Percentiles rank a stretch among this genome's conserved stretches.
phyloP scores from a whole-genome alignment of 2,329 filamentous ascomycete genomes.

The Colletotrichum brevisporum region DNA sequence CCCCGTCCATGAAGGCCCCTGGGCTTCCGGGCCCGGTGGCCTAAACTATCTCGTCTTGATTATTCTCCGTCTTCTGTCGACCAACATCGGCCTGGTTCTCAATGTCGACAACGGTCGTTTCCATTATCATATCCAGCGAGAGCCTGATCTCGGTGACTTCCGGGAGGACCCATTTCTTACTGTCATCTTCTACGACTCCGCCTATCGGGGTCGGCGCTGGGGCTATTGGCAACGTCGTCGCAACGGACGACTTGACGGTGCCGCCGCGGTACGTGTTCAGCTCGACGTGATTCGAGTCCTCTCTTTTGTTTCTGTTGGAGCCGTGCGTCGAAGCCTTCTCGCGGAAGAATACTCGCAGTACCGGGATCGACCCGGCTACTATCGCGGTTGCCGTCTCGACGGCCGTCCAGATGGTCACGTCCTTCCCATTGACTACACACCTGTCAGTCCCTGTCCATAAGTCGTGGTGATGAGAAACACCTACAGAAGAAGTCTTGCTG shows the following conservation, averaged over 20 bases:
- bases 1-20: no score
- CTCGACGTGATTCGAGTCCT: slow-evolving; percentile 13
- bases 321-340: slow-evolving; percentile 35
- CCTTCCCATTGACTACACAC: slow-evolving; percentile 36
- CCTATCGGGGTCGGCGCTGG: neutral
- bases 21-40: no score
- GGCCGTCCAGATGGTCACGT: slow-evolving; percentile 47
- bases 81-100: neutral
- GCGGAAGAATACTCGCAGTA: slow-evolving; percentile 48
- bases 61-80: neutral
- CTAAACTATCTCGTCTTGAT: no score
- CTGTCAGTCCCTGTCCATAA: neutral
- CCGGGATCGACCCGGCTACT: slow-evolving; percentile 50
- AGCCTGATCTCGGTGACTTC: no score
- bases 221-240: neutral
- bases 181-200: neutral
- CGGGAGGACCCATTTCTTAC: no score
- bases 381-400: slow-evolving; percentile 48
- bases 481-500: slow-evolving; percentile 27
- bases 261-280: slow-evolving; percentile 24
- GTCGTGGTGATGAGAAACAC: neutral
- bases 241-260: neutral
- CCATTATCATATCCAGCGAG: neutral
- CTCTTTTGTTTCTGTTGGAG: slow-evolving; percentile 10
- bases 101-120: neutral